Evolutionary conservation across 176 grass and related monocot species (phyloP).

Genomic region (Oropetium thomaeum): DNA sequence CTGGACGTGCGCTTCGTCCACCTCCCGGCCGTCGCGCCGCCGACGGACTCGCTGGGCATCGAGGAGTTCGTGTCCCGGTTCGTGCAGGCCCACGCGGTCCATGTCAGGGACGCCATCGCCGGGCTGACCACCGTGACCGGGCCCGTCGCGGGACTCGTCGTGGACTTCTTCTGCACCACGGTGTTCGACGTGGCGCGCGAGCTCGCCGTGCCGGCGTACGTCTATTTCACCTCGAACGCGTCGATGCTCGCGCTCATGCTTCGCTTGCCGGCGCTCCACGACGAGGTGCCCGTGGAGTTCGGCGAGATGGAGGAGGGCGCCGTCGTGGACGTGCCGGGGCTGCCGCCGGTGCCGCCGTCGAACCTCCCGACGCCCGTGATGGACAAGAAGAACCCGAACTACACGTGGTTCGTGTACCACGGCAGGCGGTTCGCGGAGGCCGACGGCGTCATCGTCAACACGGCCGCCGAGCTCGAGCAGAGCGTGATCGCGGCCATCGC

Average conservation of each 20-base stretch:
- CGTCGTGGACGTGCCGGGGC: constrained; percentile 17
- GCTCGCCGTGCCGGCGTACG: constrained; percentile 37
- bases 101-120: constrained; percentile 26
- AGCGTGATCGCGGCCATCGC: constrained; percentile 5
- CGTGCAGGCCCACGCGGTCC: constrained; percentile 14
- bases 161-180: constrained; percentile 47
- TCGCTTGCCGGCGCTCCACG: constrained; percentile 36
- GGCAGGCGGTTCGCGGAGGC: constrained; percentile 30
- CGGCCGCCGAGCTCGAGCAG: constrained; percentile 33
- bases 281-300: constrained; percentile 30
- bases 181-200: constrained; percentile 39
- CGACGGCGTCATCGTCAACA: constrained; percentile 51
- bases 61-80: constrained; percentile 35
- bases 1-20: constrained; percentile 20
- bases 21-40: constrained; percentile 27
- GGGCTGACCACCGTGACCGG: neutral
- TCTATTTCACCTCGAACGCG: constrained; percentile 39
- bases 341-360: constrained; percentile 21
- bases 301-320: constrained; percentile 27
- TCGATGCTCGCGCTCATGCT: constrained; percentile 22
- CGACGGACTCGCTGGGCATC: neutral
- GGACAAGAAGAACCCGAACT: constrained; percentile 28
- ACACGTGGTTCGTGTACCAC: constrained; percentile 38
- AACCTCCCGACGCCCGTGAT: constrained; percentile 6
- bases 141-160: constrained; percentile 19